Conservation (phyloP, 2,329 filamentous ascomycete genomes). For the Hypoxylon sp. region DNA sequence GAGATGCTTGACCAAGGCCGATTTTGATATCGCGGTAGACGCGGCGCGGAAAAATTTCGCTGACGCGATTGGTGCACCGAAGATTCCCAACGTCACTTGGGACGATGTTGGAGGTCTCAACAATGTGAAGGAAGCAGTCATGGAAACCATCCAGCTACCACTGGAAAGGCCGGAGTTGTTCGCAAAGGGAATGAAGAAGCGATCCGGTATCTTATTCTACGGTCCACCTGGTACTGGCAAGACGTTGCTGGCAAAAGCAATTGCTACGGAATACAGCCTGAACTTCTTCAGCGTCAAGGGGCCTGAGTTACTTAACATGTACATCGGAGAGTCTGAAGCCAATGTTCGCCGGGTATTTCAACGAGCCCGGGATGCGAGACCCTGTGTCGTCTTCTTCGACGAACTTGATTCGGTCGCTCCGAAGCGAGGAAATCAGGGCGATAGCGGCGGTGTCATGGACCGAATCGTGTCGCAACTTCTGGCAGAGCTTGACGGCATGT, state of each 20-base stretch:
- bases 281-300: constrained; percentile 97
- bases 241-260: constrained; percentile 92
- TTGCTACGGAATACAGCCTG: constrained; percentile 92
- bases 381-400: constrained; percentile 94
- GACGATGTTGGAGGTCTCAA: constrained; percentile 93
- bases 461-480: constrained; percentile 95
- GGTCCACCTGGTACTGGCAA: constrained; percentile 93
- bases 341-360: constrained; percentile 93
- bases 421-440: constrained; percentile 96
- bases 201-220: constrained; percentile 92
- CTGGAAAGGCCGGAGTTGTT: constrained; percentile 93
- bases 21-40: constrained; percentile 95
- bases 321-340: constrained; percentile 93
- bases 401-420: constrained; percentile 94
- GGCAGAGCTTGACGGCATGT: constrained; percentile 98
- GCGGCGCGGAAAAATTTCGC: constrained; percentile 98
- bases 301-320: constrained; percentile 94
- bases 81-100: constrained; percentile 98
- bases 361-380: constrained; percentile 84
- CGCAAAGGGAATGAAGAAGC: constrained; percentile 97
- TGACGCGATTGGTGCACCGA: constrained; percentile 95
- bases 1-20: constrained; percentile 81
- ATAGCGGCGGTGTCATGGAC: constrained; percentile 98
- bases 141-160: constrained; percentile 95
- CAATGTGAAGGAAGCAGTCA: constrained; percentile 96